phyloP scores from a whole-genome alignment of 768 basidiomycete species.

The Boletus sp. region DNA sequence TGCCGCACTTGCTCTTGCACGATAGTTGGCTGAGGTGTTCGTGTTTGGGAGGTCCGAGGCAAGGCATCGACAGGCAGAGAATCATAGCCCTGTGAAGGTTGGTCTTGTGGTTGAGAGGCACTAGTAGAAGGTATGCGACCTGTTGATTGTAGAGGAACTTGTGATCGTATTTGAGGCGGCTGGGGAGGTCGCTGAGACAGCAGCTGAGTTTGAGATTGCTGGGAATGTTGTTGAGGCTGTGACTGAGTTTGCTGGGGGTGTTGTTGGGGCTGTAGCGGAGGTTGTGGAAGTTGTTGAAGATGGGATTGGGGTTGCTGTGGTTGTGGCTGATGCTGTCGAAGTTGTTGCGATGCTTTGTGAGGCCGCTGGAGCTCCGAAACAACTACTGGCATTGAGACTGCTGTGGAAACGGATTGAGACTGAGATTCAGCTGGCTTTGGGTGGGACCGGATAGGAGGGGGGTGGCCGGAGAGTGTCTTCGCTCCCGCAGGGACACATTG shows the following conservation, averaged over 20 bases:
- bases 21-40: neutral
- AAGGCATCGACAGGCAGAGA: neutral
- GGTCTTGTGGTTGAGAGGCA: constrained; percentile 1
- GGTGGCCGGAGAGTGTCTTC: neutral
- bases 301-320: neutral
- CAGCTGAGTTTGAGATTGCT: neutral
- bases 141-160: neutral
- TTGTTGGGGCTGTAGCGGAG: neutral
- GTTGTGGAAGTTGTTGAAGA: constrained; percentile 1
- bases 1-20: constrained; percentile 11
- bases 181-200: constrained; percentile 1
- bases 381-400: neutral
- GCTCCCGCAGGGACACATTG: neutral
- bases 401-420: neutral
- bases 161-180: neutral
- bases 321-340: neutral
- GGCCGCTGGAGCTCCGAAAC: neutral
- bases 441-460: neutral
- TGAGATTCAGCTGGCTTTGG: neutral
- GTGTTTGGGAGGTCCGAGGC: neutral
- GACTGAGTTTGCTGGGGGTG: neutral
- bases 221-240: neutral
- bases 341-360: neutral
- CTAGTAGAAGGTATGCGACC: neutral
- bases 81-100: constrained; percentile 1